phyloP scores from a whole-genome alignment of 2,329 filamentous ascomycete genomes.

The Talaromyces sp. region DNA sequence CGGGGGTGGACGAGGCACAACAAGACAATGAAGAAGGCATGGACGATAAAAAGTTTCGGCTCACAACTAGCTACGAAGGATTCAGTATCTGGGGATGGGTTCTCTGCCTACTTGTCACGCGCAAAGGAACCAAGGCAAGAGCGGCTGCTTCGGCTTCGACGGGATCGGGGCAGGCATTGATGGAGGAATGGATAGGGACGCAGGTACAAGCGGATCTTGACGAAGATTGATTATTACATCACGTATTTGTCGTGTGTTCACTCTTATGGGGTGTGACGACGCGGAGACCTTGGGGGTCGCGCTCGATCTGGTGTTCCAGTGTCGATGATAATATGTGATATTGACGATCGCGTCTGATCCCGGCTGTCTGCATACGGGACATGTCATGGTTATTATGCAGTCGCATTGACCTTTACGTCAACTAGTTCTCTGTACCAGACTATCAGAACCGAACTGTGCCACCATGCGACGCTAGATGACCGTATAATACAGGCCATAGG shows the following conservation, averaged over 20 bases:
- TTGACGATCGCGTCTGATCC: not conserved
- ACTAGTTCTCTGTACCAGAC: not conserved
- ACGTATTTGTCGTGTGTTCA: not conserved
- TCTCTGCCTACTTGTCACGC: conserved; percentile 81
- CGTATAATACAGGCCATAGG: not conserved
- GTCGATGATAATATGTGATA: not conserved
- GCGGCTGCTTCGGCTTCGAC: conserved; percentile 23
- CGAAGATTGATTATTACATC: conserved; percentile 23
- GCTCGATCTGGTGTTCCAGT: not conserved
- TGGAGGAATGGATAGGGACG: conserved; percentile 87
- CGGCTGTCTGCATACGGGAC: not conserved
- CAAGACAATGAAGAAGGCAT: conserved; percentile 36
- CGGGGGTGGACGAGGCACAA: conserved; percentile 13
- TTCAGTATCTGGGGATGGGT: conserved; percentile 94
- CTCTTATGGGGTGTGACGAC: not conserved
- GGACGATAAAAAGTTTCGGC: conserved; percentile 84
- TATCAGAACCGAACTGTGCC: not conserved
- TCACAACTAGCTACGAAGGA: conserved; percentile 86
- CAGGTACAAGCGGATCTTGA: conserved; percentile 46
- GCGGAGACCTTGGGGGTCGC: not conserved
- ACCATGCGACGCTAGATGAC: not conserved
- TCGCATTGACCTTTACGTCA: not conserved
- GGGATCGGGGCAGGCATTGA: conserved; percentile 58
- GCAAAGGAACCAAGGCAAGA: conserved; percentile 41
- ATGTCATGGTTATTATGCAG: not conserved